phyloP scores from a whole-genome alignment of 768 basidiomycete genomes.

The Cantharellus anzutake region DNA sequence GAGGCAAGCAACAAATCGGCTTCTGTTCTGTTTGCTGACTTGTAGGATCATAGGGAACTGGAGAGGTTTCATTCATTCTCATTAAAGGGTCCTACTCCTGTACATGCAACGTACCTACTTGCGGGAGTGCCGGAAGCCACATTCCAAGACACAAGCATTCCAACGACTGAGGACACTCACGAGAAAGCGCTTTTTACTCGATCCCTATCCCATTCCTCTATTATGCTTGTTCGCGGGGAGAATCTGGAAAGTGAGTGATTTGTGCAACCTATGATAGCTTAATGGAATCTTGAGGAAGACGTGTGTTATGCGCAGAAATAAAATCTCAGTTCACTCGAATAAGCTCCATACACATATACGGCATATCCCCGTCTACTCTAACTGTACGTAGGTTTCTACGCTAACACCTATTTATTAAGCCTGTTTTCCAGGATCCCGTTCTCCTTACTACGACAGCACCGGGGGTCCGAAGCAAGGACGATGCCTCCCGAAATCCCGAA shows the following conservation, averaged over 20 bases:
- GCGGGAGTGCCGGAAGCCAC: conserved; percentile 27
- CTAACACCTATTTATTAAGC: background rate
- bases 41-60: conserved; percentile 32
- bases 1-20: conserved; percentile 28
- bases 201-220: conserved; percentile 23
- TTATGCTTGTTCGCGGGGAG: conserved; percentile 43
- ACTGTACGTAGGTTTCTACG: conserved; percentile 23
- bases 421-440: conserved; percentile 24
- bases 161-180: background rate
- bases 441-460: conserved; percentile 21
- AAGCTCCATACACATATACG: conserved; percentile 46
- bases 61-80: conserved; percentile 34
- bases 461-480: conserved; percentile 19
- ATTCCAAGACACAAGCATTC: background rate
- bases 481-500: conserved; percentile 20
- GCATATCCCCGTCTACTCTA: conserved; percentile 45
- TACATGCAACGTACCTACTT: conserved; percentile 52
- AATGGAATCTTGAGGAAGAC: too few species aligned
- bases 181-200: conserved; percentile 13
- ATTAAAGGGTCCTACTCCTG: conserved; percentile 22
- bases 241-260: conserved; percentile 31
- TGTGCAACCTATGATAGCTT: too few species aligned
- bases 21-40: background rate
- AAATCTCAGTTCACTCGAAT: conserved; percentile 29
- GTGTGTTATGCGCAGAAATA: too few species aligned